Conservation (phyloP, 768 basidiomycete species). For the Boletus tylopilopsis region DNA sequence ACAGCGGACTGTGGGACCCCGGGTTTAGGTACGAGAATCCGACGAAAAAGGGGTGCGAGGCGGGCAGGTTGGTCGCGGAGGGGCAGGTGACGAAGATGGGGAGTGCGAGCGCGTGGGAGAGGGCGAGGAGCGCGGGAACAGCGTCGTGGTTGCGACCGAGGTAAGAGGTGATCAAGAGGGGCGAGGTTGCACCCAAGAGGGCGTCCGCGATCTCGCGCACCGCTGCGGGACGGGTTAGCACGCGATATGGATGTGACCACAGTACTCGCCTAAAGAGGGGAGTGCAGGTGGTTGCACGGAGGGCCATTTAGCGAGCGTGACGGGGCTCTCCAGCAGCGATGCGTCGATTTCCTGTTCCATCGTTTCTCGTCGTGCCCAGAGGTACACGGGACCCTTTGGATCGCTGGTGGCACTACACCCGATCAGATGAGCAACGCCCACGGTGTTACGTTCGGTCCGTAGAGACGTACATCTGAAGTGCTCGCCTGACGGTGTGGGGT, state of each 20-base stretch:
- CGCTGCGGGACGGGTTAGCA: no score
- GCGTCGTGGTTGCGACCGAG: constrained; percentile 50
- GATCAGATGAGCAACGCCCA: neutral
- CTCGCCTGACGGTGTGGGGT: constrained; percentile 49
- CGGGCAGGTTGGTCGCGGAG: no score
- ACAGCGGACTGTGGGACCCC: no score
- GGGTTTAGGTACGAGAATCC: no score
- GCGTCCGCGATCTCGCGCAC: constrained; percentile 42
- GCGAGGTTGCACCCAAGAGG: constrained; percentile 46
- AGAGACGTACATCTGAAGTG: constrained; percentile 63
- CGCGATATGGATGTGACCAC: no score
- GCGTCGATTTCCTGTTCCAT: constrained; percentile 60
- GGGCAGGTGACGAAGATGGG: no score
- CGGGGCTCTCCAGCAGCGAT: constrained; percentile 28
- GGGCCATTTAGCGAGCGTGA: constrained; percentile 43
- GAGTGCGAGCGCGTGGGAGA: constrained; percentile 52
- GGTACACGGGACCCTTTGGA: constrained; percentile 70
- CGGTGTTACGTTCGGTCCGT: neutral
- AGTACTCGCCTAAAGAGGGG: constrained; percentile 32
- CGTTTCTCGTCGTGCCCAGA: constrained; percentile 67
- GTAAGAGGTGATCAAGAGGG: constrained; percentile 63
- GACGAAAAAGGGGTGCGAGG: no score
- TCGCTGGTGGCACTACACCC: constrained; percentile 54
- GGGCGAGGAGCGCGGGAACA: constrained; percentile 43
- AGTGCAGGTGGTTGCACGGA: constrained; percentile 48